Conservation (phyloP, 202 grass and related monocot species). For the Schoenoplectus triqueter region DNA sequence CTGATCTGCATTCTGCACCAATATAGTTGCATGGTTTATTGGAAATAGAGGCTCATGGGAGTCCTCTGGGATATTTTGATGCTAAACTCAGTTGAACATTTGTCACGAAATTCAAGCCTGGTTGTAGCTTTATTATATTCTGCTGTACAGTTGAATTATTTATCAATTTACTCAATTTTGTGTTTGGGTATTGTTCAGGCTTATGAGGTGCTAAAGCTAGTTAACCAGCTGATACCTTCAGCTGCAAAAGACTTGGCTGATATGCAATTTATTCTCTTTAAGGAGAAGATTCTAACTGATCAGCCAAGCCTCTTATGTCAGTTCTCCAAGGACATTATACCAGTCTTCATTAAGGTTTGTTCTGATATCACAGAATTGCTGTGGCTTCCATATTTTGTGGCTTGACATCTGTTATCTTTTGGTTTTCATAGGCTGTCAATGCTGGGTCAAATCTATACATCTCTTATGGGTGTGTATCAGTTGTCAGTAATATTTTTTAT, state of each 20-base stretch:
- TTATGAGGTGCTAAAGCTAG: constrained; percentile 85
- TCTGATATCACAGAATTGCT: constrained; percentile 19
- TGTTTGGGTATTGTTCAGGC: constrained; percentile 54
- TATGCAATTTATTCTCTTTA: constrained; percentile 62
- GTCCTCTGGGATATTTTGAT: constrained; percentile 23
- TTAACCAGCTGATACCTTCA: constrained; percentile 84
- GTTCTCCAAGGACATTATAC: constrained; percentile 83
- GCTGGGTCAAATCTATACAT: constrained; percentile 82
- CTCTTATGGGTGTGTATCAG: constrained; percentile 85
- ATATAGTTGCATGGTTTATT: constrained; percentile 18
- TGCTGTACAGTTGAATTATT: neutral
- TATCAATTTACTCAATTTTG: constrained; percentile 24
- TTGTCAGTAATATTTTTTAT: constrained; percentile 92
- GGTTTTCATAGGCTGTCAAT: constrained; percentile 54
- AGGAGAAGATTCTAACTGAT: constrained; percentile 84
- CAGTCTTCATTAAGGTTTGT: constrained; percentile 91
- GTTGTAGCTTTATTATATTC: neutral
- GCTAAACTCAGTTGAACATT: neutral
- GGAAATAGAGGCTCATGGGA: neutral
- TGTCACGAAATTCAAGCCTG: neutral
- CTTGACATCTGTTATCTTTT: constrained; percentile 1
- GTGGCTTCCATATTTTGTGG: neutral
- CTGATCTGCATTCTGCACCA: constrained; percentile 4
- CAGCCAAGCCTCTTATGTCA: constrained; percentile 79
- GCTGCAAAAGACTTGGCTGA: constrained; percentile 56